Evolutionary conservation across 208 protist species (phyloP), one percentile per base, ranked within the genome.

Genomic region (Herpetomonas samuelpessoai): DNA sequence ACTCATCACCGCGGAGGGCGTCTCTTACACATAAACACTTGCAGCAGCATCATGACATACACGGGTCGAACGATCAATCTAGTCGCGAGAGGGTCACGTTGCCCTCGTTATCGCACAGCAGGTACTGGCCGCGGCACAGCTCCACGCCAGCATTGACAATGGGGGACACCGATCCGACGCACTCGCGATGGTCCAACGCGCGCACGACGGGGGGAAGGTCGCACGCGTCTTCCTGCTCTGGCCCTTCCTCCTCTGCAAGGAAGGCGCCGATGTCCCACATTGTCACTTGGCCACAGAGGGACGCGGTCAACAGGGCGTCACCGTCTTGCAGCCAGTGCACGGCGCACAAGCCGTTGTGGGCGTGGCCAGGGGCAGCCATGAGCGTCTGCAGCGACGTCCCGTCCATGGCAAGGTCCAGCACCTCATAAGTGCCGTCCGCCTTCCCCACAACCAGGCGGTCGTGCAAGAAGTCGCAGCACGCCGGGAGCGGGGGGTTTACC

Each of bases 401-500:
- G 2, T 53, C 47, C 0, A 30, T 28, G 44, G 73, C 51, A 0
- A 84, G n/a, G 12, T 83, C 68, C 50, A 74, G 68, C 27, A 93
- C 55, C 19, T 74, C 75, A 55, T 88, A 93, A 50, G 76, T 83
- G 21, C 83, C 83, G 50, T 91, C 81, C 27, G 78, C 86, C 56
- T 68, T 61, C 0, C 83, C 87, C 4, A 85, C 71, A 2, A 75
- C 87, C 19, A 87, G 21, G 18, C 56, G 61, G 1, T 54, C 29
- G 2, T 54, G 53, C 24, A 62, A 66, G 29, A 76, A 68, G 49
- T 62, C 41, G 29, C 74, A 81, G 58, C 76, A 83, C 25, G 71
- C 90, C 18, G 82, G 76, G 1, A 94, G 48, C 1, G 87, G 83
- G 6, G 87, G 87, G 56, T 94, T 94, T 24, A 94, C 62, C 22